Evolutionary conservation across 2,329 filamentous ascomycete species (phyloP).

Genomic region (Sporothrix curviconia): DNA sequence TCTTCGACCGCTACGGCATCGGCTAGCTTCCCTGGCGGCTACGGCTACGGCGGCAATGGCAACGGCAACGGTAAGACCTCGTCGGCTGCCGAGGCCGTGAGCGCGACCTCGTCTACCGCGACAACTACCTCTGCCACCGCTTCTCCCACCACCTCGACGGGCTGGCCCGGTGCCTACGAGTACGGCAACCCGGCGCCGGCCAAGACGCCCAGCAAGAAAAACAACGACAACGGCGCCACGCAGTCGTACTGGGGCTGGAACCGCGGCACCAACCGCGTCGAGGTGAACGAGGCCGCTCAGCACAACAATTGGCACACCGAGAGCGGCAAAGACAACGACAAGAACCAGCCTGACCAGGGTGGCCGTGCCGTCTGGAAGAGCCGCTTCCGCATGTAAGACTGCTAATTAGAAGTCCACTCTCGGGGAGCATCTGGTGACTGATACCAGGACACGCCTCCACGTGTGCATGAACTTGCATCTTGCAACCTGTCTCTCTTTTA

Average conservation of each 20-base stretch:
- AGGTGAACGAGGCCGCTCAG: background rate
- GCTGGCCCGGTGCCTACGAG: conserved; percentile 17
- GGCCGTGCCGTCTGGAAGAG: conserved; percentile 7
- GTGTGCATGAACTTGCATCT: background rate
- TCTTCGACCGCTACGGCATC: background rate
- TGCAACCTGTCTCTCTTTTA: background rate
- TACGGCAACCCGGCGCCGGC: conserved; percentile 8
- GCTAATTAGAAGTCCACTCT: too few species aligned
- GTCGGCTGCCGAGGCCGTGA: background rate
- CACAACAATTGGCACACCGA: background rate
- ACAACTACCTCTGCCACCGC: background rate
- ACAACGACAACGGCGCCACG: background rate
- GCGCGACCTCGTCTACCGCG: background rate
- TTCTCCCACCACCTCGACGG: background rate
- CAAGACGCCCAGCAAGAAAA: background rate
- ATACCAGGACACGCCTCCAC: too few species aligned
- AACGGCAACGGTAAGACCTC: background rate
- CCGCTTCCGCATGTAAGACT: background rate
- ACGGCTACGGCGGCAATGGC: background rate
- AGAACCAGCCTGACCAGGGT: background rate
- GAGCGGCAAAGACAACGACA: background rate
- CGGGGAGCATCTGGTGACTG: too few species aligned
- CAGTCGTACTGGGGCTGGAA: conserved; percentile 5
- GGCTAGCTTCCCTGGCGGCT: background rate
- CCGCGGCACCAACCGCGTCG: conserved; percentile 1